Percentiles rank a stretch among this genome's conserved stretches.
Evolutionary conservation across 768 basidiomycete genomes (phyloP).

Genomic region (Serendipita indica): DNA sequence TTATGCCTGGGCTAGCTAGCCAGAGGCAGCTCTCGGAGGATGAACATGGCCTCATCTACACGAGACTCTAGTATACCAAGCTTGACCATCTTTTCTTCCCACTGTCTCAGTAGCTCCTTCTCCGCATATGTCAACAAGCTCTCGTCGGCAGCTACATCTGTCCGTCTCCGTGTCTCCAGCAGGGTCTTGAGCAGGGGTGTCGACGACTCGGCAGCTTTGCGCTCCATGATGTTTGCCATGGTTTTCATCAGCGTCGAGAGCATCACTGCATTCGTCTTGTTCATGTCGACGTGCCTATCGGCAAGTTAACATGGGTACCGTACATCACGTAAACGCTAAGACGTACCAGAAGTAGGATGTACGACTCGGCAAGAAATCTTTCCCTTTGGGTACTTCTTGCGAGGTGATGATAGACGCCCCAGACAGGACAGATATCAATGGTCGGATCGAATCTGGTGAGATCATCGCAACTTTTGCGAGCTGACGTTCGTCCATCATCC

Average conservation of each 20-base stretch:
- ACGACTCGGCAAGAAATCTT: constrained; percentile 75
- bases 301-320: constrained; percentile 16
- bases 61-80: constrained; percentile 69
- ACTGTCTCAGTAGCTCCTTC: constrained; percentile 52
- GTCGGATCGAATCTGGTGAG: constrained; percentile 72
- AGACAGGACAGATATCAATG: constrained; percentile 62
- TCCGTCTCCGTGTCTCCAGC: constrained; percentile 66
- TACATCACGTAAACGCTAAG: neutral
- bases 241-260: constrained; percentile 77
- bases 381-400: constrained; percentile 84
- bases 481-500: constrained; percentile 93
- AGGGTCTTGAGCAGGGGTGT: constrained; percentile 45
- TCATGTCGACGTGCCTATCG: constrained; percentile 75
- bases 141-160: constrained; percentile 69
- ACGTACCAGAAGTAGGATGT: constrained; percentile 82
- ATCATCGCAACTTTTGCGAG: constrained; percentile 91
- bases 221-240: constrained; percentile 65
- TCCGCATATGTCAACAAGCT: constrained; percentile 57
- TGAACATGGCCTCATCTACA: constrained; percentile 78
- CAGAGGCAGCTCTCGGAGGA: constrained; percentile 58
- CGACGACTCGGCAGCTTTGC: constrained; percentile 60
- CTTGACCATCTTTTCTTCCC: constrained; percentile 62
- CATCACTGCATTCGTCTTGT: constrained; percentile 65
- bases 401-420: constrained; percentile 72
- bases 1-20: too few species aligned